These are phyloP conservation scores for Epichloe aotearoae DNA, from an alignment of 2,329 filamentous ascomycete species.

Conservation along the genomic window DNA sequence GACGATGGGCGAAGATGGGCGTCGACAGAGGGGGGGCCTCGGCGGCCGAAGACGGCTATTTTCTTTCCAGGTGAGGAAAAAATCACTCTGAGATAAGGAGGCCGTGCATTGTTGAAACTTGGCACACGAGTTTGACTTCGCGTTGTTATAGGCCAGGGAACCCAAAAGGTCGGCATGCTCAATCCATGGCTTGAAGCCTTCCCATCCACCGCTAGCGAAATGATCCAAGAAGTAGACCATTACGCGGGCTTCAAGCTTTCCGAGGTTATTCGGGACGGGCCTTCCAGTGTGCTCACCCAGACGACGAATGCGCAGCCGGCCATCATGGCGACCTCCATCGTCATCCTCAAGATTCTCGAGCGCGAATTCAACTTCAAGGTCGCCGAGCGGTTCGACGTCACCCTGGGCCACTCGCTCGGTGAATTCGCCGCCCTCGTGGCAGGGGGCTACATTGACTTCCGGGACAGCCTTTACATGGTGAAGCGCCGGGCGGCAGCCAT, in stretches of 20 bases:
- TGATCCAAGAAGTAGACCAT: slow-evolving; percentile 76
- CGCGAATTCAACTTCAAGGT: slow-evolving; percentile 68
- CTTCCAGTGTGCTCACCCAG: slow-evolving; percentile 61
- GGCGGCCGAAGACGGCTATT: slow-evolving; percentile 38
- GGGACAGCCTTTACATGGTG: slow-evolving; percentile 66
- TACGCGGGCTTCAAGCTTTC: slow-evolving; percentile 64
- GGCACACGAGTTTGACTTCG: not conserved
- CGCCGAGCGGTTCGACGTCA: slow-evolving; percentile 60
- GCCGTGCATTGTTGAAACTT: not conserved
- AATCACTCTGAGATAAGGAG: not conserved
- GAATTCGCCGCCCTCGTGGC: slow-evolving; percentile 88
- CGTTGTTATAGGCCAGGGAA: slow-evolving; percentile 56
- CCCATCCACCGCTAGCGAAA: slow-evolving; percentile 58
- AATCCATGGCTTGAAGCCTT: slow-evolving; percentile 79
- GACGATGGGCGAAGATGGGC: not conserved
- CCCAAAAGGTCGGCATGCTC: slow-evolving; percentile 81
- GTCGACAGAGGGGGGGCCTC: slow-evolving; percentile 13
- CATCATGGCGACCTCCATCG: slow-evolving; percentile 87
- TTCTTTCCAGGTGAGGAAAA: slow-evolving; percentile 41
- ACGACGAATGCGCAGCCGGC: slow-evolving; percentile 87
- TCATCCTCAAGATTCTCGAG: slow-evolving; percentile 80
- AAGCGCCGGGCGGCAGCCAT: slow-evolving; percentile 69
- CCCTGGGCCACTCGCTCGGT: slow-evolving; percentile 79
- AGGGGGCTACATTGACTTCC: slow-evolving; percentile 64
- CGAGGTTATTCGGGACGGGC: slow-evolving; percentile 64